Conservation (phyloP, 345 rosid species). For the Cardamine resedifolia region DNA sequence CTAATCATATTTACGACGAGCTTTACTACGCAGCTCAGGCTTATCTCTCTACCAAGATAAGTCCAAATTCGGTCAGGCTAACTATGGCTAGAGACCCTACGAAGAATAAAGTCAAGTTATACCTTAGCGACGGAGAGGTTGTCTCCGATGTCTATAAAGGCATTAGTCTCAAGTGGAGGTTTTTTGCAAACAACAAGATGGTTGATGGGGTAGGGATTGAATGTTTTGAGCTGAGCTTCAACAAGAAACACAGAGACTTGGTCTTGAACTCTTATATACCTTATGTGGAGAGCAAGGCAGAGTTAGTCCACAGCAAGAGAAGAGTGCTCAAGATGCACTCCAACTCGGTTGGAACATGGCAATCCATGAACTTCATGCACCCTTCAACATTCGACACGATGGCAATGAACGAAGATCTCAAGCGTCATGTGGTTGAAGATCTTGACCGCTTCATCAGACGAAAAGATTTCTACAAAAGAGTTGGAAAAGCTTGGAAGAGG, state of each 20-base stretch:
- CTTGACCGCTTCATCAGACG: constrained; percentile 48
- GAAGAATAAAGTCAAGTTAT: constrained; percentile 40
- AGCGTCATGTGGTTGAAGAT: constrained; percentile 44
- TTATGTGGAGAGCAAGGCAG: constrained; percentile 33
- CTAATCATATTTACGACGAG: constrained; percentile 6
- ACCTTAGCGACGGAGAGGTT: constrained; percentile 44
- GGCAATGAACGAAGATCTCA: constrained; percentile 52
- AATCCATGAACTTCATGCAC: constrained; percentile 48
- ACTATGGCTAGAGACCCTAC: constrained; percentile 42
- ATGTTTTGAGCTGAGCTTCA: constrained; percentile 43
- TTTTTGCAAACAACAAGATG: neutral
- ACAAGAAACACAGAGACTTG: constrained; percentile 44
- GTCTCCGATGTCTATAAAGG: constrained; percentile 43
- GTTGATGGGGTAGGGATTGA: neutral
- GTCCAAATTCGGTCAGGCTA: constrained; percentile 38
- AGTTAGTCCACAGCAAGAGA: constrained; percentile 14
- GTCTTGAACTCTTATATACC: constrained; percentile 46
- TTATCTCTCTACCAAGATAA: constrained; percentile 48
- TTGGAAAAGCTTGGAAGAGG: constrained; percentile 64
- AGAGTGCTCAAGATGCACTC: constrained; percentile 48
- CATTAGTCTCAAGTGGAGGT: constrained; percentile 46
- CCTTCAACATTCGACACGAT: constrained; percentile 58
- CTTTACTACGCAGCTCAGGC: constrained; percentile 44
- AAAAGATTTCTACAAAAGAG: constrained; percentile 52
- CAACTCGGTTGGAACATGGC: constrained; percentile 37